A percentile compares a stretch with the other conserved stretches of the same genome.
phyloP scores from a whole-genome alignment of 305 asterid species.

The Striga hermonthica region DNA sequence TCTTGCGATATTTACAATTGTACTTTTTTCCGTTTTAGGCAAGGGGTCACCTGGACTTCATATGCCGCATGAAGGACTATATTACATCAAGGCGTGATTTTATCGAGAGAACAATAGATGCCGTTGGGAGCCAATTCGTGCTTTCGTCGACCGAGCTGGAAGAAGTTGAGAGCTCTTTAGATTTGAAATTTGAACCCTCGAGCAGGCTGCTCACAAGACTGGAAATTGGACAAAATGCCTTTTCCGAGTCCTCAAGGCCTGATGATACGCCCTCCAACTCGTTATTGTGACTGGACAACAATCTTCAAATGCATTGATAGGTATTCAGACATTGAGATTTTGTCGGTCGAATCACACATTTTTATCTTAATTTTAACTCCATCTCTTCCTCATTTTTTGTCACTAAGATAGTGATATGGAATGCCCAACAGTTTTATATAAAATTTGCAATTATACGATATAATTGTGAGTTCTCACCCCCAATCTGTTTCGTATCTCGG shows the following conservation, averaged over 20 bases:
- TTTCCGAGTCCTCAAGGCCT: slow-evolving; percentile 27
- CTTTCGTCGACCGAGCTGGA: slow-evolving; percentile 40
- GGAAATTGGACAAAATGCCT: slow-evolving; percentile 49
- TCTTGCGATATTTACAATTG: slow-evolving; percentile 1
- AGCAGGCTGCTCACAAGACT: slow-evolving; percentile 47
- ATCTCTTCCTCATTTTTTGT: no score
- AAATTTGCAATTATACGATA: no score
- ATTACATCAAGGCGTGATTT: slow-evolving; percentile 46
- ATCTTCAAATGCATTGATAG: background rate
- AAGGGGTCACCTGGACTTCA: slow-evolving; percentile 73
- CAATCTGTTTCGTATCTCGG: no score
- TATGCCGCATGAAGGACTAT: slow-evolving; percentile 84
- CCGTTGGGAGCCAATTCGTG: slow-evolving; percentile 48
- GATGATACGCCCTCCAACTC: slow-evolving; percentile 18
- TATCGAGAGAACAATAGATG: slow-evolving; percentile 49
- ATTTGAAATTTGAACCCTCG: slow-evolving; percentile 48
- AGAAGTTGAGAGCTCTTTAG: slow-evolving; percentile 29
- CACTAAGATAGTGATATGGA: no score
- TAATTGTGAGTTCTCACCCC: no score
- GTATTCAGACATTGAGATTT: background rate
- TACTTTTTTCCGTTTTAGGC: slow-evolving; percentile 39
- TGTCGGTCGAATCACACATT: background rate
- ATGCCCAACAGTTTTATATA: no score
- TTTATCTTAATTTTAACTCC: no score
- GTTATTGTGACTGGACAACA: slow-evolving; percentile 19